Percentiles rank a stretch among this genome's conserved stretches.
Conservation (phyloP, 1,284 basidiomycete genomes). For the Sphaerobolus stellatus region DNA sequence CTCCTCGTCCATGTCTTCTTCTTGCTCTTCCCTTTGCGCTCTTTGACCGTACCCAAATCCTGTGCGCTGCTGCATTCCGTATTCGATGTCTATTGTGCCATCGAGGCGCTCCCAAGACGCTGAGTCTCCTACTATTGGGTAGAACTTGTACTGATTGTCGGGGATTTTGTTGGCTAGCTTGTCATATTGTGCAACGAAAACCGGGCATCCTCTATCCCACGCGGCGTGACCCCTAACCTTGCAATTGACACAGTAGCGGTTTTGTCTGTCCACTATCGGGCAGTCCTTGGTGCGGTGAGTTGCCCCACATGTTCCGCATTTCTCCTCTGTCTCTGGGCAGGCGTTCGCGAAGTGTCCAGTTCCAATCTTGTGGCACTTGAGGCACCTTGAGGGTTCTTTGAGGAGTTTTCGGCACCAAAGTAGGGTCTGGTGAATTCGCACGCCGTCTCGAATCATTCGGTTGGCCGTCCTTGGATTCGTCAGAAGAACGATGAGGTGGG, state of each 20-base stretch:
- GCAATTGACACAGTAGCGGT: constrained; percentile 15
- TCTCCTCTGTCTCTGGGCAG: too few species aligned
- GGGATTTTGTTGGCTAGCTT: neutral
- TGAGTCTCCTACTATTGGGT: neutral
- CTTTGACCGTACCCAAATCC: neutral
- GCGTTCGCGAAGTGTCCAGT: too few species aligned
- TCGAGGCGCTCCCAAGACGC: neutral
- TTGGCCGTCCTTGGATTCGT: neutral
- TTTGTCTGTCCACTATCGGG: too few species aligned
- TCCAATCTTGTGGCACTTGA: neutral
- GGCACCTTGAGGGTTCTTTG: neutral
- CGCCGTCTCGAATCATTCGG: neutral
- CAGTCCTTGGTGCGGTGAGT: too few species aligned
- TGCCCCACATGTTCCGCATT: too few species aligned
- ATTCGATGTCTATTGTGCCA: neutral
- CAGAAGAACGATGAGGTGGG: neutral
- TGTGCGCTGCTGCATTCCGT: neutral
- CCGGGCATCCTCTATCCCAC: neutral
- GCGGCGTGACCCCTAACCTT: neutral
- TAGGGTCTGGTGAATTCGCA: neutral
- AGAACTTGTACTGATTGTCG: neutral
- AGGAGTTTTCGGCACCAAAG: neutral
- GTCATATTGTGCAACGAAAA: neutral
- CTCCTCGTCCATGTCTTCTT: neutral
- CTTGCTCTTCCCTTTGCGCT: neutral